Evolutionary conservation across 192 early-diverging fungal species (phyloP).

Genomic region (Coemansia aciculifera): DNA sequence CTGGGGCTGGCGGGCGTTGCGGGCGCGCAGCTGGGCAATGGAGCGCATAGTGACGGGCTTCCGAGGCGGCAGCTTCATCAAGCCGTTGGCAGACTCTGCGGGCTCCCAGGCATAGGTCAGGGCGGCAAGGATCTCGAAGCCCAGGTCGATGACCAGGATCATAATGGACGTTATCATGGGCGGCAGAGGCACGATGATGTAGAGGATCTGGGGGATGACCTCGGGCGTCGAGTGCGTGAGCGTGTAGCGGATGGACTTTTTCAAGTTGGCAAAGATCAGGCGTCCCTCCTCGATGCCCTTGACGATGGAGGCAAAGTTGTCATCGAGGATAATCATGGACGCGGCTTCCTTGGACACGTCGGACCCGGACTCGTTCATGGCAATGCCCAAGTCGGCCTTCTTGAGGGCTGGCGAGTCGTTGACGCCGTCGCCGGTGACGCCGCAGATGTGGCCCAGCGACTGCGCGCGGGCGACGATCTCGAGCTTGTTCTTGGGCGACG

Average conservation of each 20-base stretch:
- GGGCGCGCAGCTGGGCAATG: conserved; percentile 67
- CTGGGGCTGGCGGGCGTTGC: conserved; percentile 52
- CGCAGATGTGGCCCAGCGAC: conserved; percentile 91
- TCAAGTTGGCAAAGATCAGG: conserved; percentile 93
- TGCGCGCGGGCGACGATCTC: conserved; percentile 94
- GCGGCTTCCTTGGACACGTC: conserved; percentile 97
- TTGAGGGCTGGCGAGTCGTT: conserved; percentile 96
- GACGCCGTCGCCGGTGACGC: conserved; percentile 96
- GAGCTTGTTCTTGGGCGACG: conserved; percentile 95
- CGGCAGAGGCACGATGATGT: conserved; percentile 84
- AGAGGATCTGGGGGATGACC: conserved; percentile 83
- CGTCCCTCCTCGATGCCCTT: conserved; percentile 92
- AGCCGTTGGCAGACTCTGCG: conserved; percentile 68
- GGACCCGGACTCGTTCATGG: conserved; percentile 93
- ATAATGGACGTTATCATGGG: conserved; percentile 77
- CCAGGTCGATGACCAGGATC: conserved; percentile 91
- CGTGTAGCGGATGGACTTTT: conserved; percentile 93
- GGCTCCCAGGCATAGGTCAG: conserved; percentile 92
- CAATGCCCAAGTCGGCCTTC: conserved; percentile 95
- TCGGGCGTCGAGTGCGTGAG: conserved; percentile 91
- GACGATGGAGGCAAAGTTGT: conserved; percentile 97
- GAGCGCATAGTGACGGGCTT: conserved; percentile 81
- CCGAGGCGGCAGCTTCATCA: conserved; percentile 91
- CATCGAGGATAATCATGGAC: conserved; percentile 95
- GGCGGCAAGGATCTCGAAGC: conserved; percentile 87